Conservation (phyloP, 2,329 filamentous ascomycete genomes). For the Cadophora gregata region DNA sequence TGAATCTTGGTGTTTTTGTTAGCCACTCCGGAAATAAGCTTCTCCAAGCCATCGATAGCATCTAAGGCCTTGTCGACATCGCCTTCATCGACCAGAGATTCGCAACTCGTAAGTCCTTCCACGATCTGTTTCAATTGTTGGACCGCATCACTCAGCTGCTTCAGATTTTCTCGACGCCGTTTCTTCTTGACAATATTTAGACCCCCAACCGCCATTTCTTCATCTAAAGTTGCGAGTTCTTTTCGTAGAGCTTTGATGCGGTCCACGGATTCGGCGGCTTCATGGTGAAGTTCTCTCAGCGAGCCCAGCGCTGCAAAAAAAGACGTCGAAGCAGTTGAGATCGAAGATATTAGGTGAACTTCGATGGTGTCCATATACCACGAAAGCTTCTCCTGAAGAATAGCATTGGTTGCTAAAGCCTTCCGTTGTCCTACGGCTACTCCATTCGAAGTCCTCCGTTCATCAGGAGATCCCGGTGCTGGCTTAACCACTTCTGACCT, state of each 20-base stretch:
- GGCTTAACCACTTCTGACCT: slow-evolving; percentile 88
- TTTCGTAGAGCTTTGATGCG: slow-evolving; percentile 81
- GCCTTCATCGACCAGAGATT: slow-evolving; percentile 82
- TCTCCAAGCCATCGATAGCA: slow-evolving; percentile 78
- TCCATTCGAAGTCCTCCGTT: slow-evolving; percentile 61
- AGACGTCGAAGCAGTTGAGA: slow-evolving; percentile 92
- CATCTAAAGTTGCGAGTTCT: slow-evolving; percentile 81
- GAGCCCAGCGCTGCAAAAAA: slow-evolving; percentile 96
- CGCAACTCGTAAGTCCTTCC: slow-evolving; percentile 63
- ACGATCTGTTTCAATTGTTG: slow-evolving; percentile 83
- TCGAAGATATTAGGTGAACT: slow-evolving; percentile 94
- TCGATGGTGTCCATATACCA: slow-evolving; percentile 99
- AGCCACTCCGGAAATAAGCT: slow-evolving; percentile 76
- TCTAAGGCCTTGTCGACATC: slow-evolving; percentile 81
- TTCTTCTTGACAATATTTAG: slow-evolving; percentile 85
- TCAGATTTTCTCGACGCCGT: slow-evolving; percentile 81
- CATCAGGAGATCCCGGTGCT: slow-evolving; percentile 62
- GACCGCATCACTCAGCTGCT: slow-evolving; percentile 81
- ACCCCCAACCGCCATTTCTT: slow-evolving; percentile 85
- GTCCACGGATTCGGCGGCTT: slow-evolving; percentile 88
- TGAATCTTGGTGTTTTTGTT: slow-evolving; percentile 42
- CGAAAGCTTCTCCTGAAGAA: slow-evolving; percentile 95
- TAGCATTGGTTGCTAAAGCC: slow-evolving; percentile 92
- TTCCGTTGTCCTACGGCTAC: slow-evolving; percentile 72
- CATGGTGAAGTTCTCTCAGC: slow-evolving; percentile 86